Conservation (phyloP, 176 grass and related monocot genomes). For the Pontederia paniculata region DNA sequence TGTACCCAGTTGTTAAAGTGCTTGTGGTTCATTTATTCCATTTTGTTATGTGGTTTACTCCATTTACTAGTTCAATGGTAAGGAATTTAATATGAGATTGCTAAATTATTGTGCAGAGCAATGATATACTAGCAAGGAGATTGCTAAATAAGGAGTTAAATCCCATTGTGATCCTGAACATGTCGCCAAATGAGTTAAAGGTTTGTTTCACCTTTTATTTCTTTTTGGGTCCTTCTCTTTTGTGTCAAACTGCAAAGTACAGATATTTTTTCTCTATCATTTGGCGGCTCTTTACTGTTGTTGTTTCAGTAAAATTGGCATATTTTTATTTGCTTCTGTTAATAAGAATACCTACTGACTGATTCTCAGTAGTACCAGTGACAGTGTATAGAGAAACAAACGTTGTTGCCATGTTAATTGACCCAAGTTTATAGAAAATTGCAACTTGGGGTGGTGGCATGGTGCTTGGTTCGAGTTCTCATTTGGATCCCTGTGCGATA, state of each 20-base stretch:
- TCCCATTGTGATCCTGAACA: slow-evolving; percentile 64
- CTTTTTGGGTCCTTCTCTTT: background rate
- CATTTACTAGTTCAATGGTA: background rate
- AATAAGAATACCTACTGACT: too few species aligned
- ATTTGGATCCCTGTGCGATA: too few species aligned
- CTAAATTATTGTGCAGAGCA: slow-evolving; percentile 48
- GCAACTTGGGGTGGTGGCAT: too few species aligned
- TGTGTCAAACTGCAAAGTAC: background rate
- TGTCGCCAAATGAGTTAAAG: slow-evolving; percentile 91
- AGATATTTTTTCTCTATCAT: background rate
- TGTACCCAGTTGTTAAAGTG: too few species aligned
- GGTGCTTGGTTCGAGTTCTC: too few species aligned
- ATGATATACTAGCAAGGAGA: slow-evolving; percentile 45
- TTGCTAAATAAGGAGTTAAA: slow-evolving; percentile 77
- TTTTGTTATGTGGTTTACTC: background rate
- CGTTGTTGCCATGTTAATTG: too few species aligned
- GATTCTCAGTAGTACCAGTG: too few species aligned
- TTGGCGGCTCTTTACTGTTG: background rate
- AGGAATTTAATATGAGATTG: background rate
- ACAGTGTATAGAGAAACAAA: too few species aligned
- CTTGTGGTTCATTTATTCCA: too few species aligned
- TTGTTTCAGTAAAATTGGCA: too few species aligned
- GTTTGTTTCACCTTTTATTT: slow-evolving; percentile 26
- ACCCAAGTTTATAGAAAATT: too few species aligned
- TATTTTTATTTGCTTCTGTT: too few species aligned